Conservation (phyloP, 1,284 basidiomycete species). For the Sphaerobolus stellatus region DNA sequence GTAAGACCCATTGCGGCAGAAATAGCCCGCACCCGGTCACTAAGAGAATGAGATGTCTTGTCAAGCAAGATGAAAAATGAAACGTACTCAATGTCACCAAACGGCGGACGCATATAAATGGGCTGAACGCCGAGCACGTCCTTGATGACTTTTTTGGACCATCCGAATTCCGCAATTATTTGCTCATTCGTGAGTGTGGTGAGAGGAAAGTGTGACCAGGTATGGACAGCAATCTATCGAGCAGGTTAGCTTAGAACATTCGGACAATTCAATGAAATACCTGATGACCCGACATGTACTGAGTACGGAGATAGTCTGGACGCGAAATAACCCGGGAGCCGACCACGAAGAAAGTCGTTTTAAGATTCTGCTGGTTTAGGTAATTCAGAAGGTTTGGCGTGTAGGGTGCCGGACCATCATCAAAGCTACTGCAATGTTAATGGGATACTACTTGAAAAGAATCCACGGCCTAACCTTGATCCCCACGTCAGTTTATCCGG, state of each 20-base stretch:
- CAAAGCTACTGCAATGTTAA: slow-evolving; percentile 45
- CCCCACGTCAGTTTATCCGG: slow-evolving; percentile 73
- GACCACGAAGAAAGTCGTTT: slow-evolving; percentile 85
- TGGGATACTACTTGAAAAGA: background rate
- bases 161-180: slow-evolving; percentile 86
- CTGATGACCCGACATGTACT: slow-evolving; percentile 74
- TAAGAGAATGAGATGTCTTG: slow-evolving; percentile 30
- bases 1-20: slow-evolving; percentile 64
- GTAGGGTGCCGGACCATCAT: slow-evolving; percentile 79
- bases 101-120: slow-evolving; percentile 64
- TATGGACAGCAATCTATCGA: slow-evolving; percentile 55
- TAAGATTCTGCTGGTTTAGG: slow-evolving; percentile 65
- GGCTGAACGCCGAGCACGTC: slow-evolving; percentile 74
- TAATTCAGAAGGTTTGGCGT: slow-evolving; percentile 74
- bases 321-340: slow-evolving; percentile 72
- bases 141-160: slow-evolving; percentile 83
- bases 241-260: background rate
- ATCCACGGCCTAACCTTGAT: slow-evolving; percentile 36
- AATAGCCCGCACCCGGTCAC: slow-evolving; percentile 81
- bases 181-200: slow-evolving; percentile 80
- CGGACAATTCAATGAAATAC: slow-evolving; percentile 13
- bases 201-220: slow-evolving; percentile 64
- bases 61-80: background rate
- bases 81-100: slow-evolving; percentile 66
- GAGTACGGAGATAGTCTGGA: slow-evolving; percentile 62